These are phyloP conservation scores for Suillus spraguei DNA, from an alignment of 768 basidiomycete species.

Conservation along the genomic window DNA sequence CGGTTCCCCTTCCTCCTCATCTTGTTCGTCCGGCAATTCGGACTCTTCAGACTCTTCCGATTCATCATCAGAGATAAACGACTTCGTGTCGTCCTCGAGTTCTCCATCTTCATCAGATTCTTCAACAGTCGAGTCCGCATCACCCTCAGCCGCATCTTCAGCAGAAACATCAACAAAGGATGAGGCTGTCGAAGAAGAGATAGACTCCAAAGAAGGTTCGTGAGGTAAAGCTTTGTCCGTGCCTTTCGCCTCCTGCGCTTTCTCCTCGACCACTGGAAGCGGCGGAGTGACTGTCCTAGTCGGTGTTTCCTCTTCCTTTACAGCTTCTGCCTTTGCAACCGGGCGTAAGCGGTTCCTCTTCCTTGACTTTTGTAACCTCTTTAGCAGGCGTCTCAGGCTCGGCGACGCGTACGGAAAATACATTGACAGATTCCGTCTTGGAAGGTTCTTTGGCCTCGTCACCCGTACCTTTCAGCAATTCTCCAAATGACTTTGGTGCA, in stretches of 20 bases:
- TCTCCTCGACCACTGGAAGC: slow-evolving; percentile 1
- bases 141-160: slow-evolving; percentile 27
- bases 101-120: slow-evolving; percentile 31
- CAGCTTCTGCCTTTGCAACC: background rate
- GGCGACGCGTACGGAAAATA: slow-evolving; percentile 8
- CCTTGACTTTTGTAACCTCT: background rate
- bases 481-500: slow-evolving; percentile 56
- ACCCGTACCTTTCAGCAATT: slow-evolving; percentile 51
- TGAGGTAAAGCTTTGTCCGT: slow-evolving; percentile 17
- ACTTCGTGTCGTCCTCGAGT: slow-evolving; percentile 36
- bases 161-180: slow-evolving; percentile 50
- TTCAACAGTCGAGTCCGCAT: slow-evolving; percentile 32
- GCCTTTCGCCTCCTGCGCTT: slow-evolving; percentile 5
- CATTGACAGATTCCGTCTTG: slow-evolving; percentile 21
- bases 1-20: background rate
- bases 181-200: slow-evolving; percentile 45
- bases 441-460: slow-evolving; percentile 21
- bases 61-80: slow-evolving; percentile 28
- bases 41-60: slow-evolving; percentile 25
- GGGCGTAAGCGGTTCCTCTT: slow-evolving; percentile 14
- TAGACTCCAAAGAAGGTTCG: slow-evolving; percentile 29
- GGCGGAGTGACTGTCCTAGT: background rate
- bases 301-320: background rate
- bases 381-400: background rate
- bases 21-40: background rate